Evolutionary conservation across 805 yeast species (phyloP), one percentile per base, ranked within the genome.

Genomic region (Yarrowia deformans): DNA sequence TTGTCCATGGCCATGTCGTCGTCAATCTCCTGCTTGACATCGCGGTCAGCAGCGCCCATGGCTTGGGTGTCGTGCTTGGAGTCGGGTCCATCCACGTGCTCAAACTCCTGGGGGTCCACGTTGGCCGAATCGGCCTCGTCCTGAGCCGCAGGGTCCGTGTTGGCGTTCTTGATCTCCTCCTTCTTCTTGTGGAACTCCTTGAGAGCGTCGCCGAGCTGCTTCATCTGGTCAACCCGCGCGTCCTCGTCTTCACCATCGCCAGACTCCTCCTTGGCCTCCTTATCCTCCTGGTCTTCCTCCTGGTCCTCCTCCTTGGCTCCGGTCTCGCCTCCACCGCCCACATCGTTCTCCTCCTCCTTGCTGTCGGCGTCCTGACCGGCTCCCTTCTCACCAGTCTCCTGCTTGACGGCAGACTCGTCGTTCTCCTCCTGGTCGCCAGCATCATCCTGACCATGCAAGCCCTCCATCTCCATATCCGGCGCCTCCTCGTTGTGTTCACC

Each of bases 291-390:
- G 10, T 34, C 46, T 9, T 90, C 90, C 77, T 91, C 92, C 75
- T 90, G 95, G 77, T 91, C 91, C 75, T 91, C 96, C 93, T 90
- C 90, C 77, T 91, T 90, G 71, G 90, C 95, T 75, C 91, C 95
- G 67, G 90, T 84, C 3, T 94, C 95, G 78, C 90, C 90, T 81
- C 91, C 96, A 71, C 90, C 93, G 75, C 90, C 93, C 43, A 91
- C 79, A 74, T 91, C 89, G 73, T 91, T 95, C 58, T 90, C 82
- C 75, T 91, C 92, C 73, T 90, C 95, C 75, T 90, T 95, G 70
- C 90, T 75, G 3, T 89, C 93, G 64, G 88, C 88, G 4, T 87
- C 86, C 1, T 77, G 82, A 3, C 81, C 82, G 0, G 87, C 87
- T 6, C 88, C 88, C 18, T 86, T 85, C 3, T 83, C 82, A 5